These are phyloP conservation scores for Corinectria fuckeliana DNA, from an alignment of 2,329 filamentous ascomycete genomes.

Conservation along the genomic window DNA sequence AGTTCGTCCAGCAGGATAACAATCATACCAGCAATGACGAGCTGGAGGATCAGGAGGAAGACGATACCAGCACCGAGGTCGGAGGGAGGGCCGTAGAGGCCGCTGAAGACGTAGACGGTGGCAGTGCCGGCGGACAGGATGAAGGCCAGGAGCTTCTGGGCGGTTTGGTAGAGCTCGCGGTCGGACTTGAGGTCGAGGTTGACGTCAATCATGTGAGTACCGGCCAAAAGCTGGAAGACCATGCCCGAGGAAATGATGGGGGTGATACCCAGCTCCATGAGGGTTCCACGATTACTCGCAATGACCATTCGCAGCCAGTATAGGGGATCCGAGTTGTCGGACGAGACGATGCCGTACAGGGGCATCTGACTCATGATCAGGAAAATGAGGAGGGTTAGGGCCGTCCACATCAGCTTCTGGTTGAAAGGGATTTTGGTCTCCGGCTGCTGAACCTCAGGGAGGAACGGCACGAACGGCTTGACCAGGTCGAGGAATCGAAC, in stretches of 20 bases:
- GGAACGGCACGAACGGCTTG: conserved; percentile 99
- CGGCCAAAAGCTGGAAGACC: conserved; percentile 99
- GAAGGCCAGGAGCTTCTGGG: conserved; percentile 98
- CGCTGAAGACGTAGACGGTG: conserved; percentile 97
- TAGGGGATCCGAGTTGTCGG: conserved; percentile 95
- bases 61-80: conserved; percentile 98
- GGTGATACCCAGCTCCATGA: conserved; percentile 97
- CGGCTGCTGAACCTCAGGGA: conserved; percentile 97
- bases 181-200: conserved; percentile 99
- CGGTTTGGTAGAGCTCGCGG: conserved; percentile 99
- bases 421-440: conserved; percentile 99
- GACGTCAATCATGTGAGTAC: conserved; percentile 99
- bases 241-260: conserved; percentile 99
- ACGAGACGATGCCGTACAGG: conserved; percentile 98
- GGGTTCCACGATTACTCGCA: conserved; percentile 95
- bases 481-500: conserved; percentile 99
- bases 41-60: conserved; percentile 96
- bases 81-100: conserved; percentile 94
- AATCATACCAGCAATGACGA: conserved; percentile 96
- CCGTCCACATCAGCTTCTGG: conserved; percentile 96
- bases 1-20: conserved; percentile 99
- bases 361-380: conserved; percentile 99
- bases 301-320: conserved; percentile 99
- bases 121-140: conserved; percentile 97
- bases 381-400: conserved; percentile 95